Conservation (phyloP, 169 alveolate genomes). For the Fabrea salina region DNA sequence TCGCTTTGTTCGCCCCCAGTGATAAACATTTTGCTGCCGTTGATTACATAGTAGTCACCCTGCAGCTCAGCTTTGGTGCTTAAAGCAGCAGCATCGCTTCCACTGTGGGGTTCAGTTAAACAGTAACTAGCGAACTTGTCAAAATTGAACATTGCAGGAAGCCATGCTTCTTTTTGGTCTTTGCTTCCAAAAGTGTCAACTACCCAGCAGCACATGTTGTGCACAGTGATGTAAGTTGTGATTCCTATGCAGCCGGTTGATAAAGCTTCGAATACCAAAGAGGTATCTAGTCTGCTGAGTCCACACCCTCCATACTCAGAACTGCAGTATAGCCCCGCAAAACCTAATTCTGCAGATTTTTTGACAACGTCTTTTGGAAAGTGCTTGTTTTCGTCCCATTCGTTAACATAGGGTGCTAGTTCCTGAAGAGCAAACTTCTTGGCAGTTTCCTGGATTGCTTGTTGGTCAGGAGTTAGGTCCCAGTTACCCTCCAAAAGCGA, state of each 20-base stretch:
- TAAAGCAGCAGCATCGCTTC: slow-evolving; percentile 67
- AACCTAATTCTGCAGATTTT: slow-evolving; percentile 71
- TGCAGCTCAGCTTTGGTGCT: slow-evolving; percentile 58
- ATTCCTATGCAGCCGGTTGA: slow-evolving; percentile 65
- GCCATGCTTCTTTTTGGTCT: slow-evolving; percentile 46
- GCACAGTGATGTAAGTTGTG: slow-evolving; percentile 61
- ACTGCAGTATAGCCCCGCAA: slow-evolving; percentile 51
- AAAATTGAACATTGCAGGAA: slow-evolving; percentile 50
- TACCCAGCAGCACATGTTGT: slow-evolving; percentile 66
- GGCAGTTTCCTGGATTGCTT: slow-evolving; percentile 50
- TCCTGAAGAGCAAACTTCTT: slow-evolving; percentile 44
- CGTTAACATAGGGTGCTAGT: slow-evolving; percentile 52
- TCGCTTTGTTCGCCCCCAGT: slow-evolving; percentile 69
- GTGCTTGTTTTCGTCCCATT: slow-evolving; percentile 61
- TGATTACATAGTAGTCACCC: slow-evolving; percentile 70
- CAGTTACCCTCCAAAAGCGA: slow-evolving; percentile 14
- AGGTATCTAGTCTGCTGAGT: slow-evolving; percentile 57
- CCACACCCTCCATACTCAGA: slow-evolving; percentile 72
- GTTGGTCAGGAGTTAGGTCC: slow-evolving; percentile 49
- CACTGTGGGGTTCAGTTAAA: slow-evolving; percentile 77
- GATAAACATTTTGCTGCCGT: slow-evolving; percentile 76
- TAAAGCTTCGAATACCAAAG: slow-evolving; percentile 69
- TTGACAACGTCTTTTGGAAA: slow-evolving; percentile 53
- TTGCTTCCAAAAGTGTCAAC: slow-evolving; percentile 61
- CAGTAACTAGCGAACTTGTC: slow-evolving; percentile 68